Base-by-base conservation (phyloP, 2,329 filamentous ascomycete species). In the Epichloe coenophiala region DNA sequence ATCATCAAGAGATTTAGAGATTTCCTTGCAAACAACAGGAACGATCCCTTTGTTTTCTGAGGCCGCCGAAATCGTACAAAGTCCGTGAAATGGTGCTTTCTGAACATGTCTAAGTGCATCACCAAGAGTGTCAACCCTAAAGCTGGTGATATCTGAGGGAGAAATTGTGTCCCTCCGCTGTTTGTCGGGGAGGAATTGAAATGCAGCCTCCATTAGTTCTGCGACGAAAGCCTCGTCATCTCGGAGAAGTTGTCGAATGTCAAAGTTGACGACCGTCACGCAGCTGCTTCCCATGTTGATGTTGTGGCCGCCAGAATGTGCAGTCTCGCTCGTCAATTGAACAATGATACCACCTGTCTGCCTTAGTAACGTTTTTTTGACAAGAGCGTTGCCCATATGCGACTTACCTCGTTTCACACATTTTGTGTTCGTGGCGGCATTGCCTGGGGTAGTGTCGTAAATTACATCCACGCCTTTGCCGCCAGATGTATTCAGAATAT, bases 381-480 rank as follows among this genome's bases (percentile, higher is more conserved):
- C 13, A 38, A 11, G 31, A 11, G 8, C 3, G 4, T n/a, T 38
- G 37, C 7, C 37, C 13, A 38, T 15, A 7, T 21, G 12, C 41
- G 13, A 60, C 66, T 59, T 61, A 66, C 69, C 63, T 23, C 54
- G 59, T 37, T 64, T 61, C 23, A 71, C 62, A 41, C 67, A 71
- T 39, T 61, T 56, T 13, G 63, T 56, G 50, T 61, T 66, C 3
- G 58, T 51, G 3, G 65, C 61, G 4, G 65, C 48, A 37, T 66
- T 56, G 8, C 63, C 57, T 45, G 66, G 66, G 0, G 72, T 70
- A 0, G 73, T 64, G 54, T 75, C 73, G 48, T 74, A 73, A 2
- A 76, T 61, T 3, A 74, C 52, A 43, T 76, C 69, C 2, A 74
- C 58, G 12, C 66, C 66, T 33, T 54, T 55, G 3, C 57, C 60